phyloP scores from a whole-genome alignment of 768 basidiomycete species.

The Thelephora ganbajun region DNA sequence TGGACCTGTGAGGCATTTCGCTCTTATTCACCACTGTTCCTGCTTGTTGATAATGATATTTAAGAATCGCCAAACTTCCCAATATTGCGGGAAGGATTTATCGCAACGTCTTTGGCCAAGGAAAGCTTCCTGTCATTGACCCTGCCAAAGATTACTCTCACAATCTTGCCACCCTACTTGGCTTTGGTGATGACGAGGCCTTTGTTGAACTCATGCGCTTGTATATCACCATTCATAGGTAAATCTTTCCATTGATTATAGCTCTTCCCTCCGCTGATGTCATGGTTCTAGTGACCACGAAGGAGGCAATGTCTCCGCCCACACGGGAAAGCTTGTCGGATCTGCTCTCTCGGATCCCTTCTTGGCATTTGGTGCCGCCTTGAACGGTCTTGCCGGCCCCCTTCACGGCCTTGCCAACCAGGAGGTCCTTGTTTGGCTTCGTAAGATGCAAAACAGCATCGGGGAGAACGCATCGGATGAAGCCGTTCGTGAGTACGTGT shows the following conservation, averaged over 20 bases:
- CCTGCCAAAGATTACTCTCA: slow-evolving; percentile 72
- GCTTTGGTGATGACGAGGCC: slow-evolving; percentile 74
- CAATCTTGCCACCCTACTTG: slow-evolving; percentile 83
- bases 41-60: neutral
- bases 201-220: slow-evolving; percentile 93
- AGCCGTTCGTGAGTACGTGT: slow-evolving; percentile 85
- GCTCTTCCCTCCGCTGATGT: neutral
- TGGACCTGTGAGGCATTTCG: slow-evolving; percentile 51
- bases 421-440: slow-evolving; percentile 90
- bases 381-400: slow-evolving; percentile 94
- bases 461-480: slow-evolving; percentile 80
- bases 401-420: slow-evolving; percentile 97
- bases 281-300: slow-evolving; percentile 65
- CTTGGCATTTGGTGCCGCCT: slow-evolving; percentile 83
- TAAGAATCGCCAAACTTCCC: slow-evolving; percentile 88
- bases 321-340: slow-evolving; percentile 85
- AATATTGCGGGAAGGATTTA: slow-evolving; percentile 92
- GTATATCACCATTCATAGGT: slow-evolving; percentile 96
- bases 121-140: slow-evolving; percentile 83
- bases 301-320: slow-evolving; percentile 95
- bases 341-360: slow-evolving; percentile 96
- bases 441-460: slow-evolving; percentile 83
- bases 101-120: slow-evolving; percentile 75
- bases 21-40: neutral
- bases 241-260: neutral